Percentiles rank a stretch among this genome's conserved stretches.
Conservation (phyloP, 805 yeast genomes). For the Ogataea thermomethanolica region DNA sequence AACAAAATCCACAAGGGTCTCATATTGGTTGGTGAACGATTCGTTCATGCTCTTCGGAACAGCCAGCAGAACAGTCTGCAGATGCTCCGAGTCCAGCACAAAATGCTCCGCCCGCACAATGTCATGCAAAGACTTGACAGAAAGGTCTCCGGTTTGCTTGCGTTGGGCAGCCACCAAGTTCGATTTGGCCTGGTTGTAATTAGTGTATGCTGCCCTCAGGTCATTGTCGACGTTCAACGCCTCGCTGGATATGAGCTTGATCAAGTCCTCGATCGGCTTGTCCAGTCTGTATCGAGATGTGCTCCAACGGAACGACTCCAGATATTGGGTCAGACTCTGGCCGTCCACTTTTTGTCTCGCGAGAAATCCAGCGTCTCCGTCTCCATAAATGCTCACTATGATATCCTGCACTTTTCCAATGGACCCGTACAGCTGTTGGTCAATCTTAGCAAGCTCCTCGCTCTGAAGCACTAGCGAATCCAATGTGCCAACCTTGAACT, state of each 20-base stretch:
- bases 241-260: constrained; percentile 66
- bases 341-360: constrained; percentile 35
- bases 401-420: constrained; percentile 77
- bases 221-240: constrained; percentile 82
- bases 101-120: constrained; percentile 81
- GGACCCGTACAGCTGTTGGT: constrained; percentile 68
- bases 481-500: constrained; percentile 89
- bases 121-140: constrained; percentile 87
- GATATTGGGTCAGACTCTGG: constrained; percentile 53
- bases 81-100: constrained; percentile 80
- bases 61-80: constrained; percentile 81
- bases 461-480: constrained; percentile 88
- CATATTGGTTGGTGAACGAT: constrained; percentile 69
- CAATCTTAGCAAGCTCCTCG: constrained; percentile 83
- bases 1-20: constrained; percentile 71
- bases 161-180: constrained; percentile 85
- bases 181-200: constrained; percentile 78
- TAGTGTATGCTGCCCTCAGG: constrained; percentile 68
- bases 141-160: constrained; percentile 88
- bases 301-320: constrained; percentile 84
- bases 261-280: constrained; percentile 74
- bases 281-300: constrained; percentile 81
- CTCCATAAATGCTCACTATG: constrained; percentile 46
- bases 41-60: constrained; percentile 67
- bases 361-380: constrained; percentile 16